Evolutionary conservation across 768 basidiomycete species (phyloP), one percentile per base, ranked within the genome.

Genomic region (Termitomyces sp.): DNA sequence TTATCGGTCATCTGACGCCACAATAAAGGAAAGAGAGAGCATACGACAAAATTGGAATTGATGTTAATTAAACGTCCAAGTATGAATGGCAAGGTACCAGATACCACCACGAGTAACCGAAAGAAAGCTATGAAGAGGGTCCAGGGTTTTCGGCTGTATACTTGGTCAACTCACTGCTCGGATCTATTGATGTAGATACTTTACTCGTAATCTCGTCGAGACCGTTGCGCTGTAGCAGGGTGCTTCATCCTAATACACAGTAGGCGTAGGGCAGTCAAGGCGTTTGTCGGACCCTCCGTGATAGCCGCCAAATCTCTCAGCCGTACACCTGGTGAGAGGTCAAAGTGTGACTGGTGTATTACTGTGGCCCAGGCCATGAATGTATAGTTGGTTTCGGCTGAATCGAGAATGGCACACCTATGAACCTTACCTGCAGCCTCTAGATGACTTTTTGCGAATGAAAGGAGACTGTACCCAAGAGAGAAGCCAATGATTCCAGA

Each of bases 311-410:
- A 61, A 67, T 77, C 75, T 55, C 64, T 68, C 33, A 78, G 45
- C 34, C 69, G 60, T 13, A 77, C 64, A 16, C 77, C 76, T 8
- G 73, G 69, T 9, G 57, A 56, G 42, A 66, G 60, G 22, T 63
- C 39, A 51, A 65, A 62, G 20, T 66, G 66, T 29, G 75, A 76
- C 60, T 74, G 74, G 47, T 78, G 75, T 15, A 78, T 76, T 12
- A 78, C 61, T 5, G 76, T 78, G 5, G 76, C 76, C 76, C 77
- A 78, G 2, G 73, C 76, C 77, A 55, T 46, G 36, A 55, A 26
- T 18, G 10, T 12, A 49, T 45, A 29, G 29, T 29, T n/a, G 48
- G 24, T 33, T 34, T n/a, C 15, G 47, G 10, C 7, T 16, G 47
- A 55, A 24, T 15, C 34, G 9, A 5, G 33, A 20, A 34, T 37